Percentiles rank a stretch among this genome's conserved stretches.
Evolutionary conservation across 441 rosid genomes (phyloP).

Genomic region (Melastoma candidum): DNA sequence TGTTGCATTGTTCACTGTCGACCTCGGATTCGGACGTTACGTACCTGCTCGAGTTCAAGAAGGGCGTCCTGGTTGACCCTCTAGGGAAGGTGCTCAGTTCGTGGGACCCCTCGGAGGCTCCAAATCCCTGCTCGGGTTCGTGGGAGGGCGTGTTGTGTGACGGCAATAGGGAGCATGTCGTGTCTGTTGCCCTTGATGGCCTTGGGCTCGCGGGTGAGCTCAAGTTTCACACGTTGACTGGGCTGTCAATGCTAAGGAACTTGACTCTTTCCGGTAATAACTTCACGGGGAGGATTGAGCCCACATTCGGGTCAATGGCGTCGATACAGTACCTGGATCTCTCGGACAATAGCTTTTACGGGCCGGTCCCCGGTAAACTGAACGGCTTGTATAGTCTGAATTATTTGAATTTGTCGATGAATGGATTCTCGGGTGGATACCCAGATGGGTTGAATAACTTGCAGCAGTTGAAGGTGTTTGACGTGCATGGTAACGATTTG

Average conservation of each 20-base stretch:
- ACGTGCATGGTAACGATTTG: conserved; percentile 52
- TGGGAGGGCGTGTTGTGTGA: conserved; percentile 77
- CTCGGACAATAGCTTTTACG: conserved; percentile 59
- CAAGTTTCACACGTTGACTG: conserved; percentile 56
- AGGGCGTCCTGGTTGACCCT: conserved; percentile 58
- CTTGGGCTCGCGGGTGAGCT: conserved; percentile 63
- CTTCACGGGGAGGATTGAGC: conserved; percentile 79
- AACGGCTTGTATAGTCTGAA: conserved; percentile 58
- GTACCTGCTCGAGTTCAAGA: conserved; percentile 71
- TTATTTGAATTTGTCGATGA: conserved; percentile 58
- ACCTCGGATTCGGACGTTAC: conserved; percentile 47
- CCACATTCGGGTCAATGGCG: conserved; percentile 58
- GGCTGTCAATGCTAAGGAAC: conserved; percentile 47
- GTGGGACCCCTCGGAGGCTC: conserved; percentile 40
- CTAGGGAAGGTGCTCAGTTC: conserved; percentile 22
- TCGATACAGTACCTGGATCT: conserved; percentile 79
- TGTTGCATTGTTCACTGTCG: background rate
- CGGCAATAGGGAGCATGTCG: conserved; percentile 31
- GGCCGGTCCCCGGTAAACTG: conserved; percentile 87
- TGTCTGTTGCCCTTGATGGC: conserved; percentile 44
- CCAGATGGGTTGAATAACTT: conserved; percentile 49
- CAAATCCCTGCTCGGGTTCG: conserved; percentile 32
- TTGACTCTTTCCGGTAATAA: conserved; percentile 64
- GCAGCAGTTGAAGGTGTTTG: conserved; percentile 66
- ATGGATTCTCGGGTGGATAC: conserved; percentile 61